Conservation (phyloP, 2,329 filamentous ascomycete genomes). For the Colletotrichum spaethianum region DNA sequence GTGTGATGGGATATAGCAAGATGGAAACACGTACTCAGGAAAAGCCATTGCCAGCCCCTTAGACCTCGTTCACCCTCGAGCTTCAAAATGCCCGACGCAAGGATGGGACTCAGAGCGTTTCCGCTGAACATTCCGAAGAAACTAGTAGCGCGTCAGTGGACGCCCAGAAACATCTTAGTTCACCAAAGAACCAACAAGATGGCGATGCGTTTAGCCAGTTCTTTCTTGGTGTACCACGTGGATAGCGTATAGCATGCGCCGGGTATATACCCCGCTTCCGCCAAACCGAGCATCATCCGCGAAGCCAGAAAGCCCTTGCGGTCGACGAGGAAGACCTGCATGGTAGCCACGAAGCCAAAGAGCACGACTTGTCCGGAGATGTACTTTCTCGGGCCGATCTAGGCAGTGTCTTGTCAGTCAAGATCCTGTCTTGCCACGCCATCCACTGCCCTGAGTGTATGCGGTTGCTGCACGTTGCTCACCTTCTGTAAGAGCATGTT, state of each 20-base stretch:
- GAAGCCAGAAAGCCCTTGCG: slow-evolving; percentile 60
- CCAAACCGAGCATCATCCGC: slow-evolving; percentile 60
- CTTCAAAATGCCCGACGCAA: slow-evolving; percentile 63
- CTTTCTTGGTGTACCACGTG: slow-evolving; percentile 63
- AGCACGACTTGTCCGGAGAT: slow-evolving; percentile 63
- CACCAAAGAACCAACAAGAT: slow-evolving; percentile 50
- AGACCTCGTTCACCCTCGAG: slow-evolving; percentile 58
- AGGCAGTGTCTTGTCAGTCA: neutral
- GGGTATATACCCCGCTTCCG: slow-evolving; percentile 67
- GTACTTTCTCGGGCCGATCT: slow-evolving; percentile 63
- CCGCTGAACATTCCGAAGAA: slow-evolving; percentile 69
- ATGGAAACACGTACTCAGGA: slow-evolving; percentile 55
- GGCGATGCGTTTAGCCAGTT: slow-evolving; percentile 62
- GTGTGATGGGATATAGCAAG: neutral
- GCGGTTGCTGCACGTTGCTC: neutral
- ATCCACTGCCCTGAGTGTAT: neutral
- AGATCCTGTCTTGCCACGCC: neutral
- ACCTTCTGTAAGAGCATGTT: slow-evolving; percentile 60
- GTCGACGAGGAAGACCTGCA: slow-evolving; percentile 59
- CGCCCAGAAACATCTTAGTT: too few species aligned
- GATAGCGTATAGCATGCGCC: slow-evolving; percentile 66
- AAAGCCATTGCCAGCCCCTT: slow-evolving; percentile 66
- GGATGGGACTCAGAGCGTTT: slow-evolving; percentile 62
- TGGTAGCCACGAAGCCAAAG: slow-evolving; percentile 61
- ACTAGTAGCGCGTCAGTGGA: neutral